A percentile compares a stretch with the other conserved stretches of the same genome.
Evolutionary conservation across 805 yeast species (phyloP).

Genomic region (Cyberlindnera maritima): DNA sequence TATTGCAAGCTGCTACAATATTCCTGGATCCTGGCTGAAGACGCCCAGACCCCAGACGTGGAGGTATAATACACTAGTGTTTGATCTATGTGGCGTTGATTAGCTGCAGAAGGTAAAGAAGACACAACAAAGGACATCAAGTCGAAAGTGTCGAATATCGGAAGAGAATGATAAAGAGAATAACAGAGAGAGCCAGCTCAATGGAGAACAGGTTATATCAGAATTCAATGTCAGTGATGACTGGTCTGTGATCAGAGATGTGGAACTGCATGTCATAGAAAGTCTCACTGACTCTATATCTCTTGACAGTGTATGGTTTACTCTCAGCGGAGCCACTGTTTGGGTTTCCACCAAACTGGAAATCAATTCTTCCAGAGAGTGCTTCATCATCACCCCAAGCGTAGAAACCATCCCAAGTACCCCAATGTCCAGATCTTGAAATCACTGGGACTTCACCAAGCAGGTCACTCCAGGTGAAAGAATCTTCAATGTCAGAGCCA

Average conservation of each 20-base stretch:
- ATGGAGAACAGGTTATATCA: background rate
- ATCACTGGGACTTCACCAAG: conserved; percentile 24
- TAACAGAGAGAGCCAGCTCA: too few species aligned
- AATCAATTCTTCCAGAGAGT: conserved; percentile 38
- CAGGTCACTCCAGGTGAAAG: conserved; percentile 31
- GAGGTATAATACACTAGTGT: too few species aligned
- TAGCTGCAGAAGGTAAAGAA: too few species aligned
- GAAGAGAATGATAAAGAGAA: too few species aligned
- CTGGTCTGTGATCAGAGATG: conserved; percentile 44
- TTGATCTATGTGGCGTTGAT: too few species aligned
- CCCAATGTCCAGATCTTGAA: conserved; percentile 33
- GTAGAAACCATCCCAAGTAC: conserved; percentile 42
- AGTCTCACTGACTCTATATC: conserved; percentile 33
- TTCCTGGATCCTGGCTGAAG: too few species aligned
- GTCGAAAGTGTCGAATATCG: too few species aligned
- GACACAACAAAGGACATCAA: too few species aligned
- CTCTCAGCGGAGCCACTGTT: conserved; percentile 4
- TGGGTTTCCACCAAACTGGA: conserved; percentile 32
- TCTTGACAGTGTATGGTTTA: conserved; percentile 10
- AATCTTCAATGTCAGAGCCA: conserved; percentile 10
- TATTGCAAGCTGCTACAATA: too few species aligned
- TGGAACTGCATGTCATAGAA: conserved; percentile 34
- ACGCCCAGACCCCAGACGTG: too few species aligned
- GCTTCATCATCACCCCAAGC: conserved; percentile 18
- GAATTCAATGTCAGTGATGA: conserved; percentile 29